Percentiles rank a stretch among this genome's conserved stretches.
phyloP scores from a whole-genome alignment of 2,329 filamentous ascomycete species.

The Ophiostoma novo-ulmi region DNA sequence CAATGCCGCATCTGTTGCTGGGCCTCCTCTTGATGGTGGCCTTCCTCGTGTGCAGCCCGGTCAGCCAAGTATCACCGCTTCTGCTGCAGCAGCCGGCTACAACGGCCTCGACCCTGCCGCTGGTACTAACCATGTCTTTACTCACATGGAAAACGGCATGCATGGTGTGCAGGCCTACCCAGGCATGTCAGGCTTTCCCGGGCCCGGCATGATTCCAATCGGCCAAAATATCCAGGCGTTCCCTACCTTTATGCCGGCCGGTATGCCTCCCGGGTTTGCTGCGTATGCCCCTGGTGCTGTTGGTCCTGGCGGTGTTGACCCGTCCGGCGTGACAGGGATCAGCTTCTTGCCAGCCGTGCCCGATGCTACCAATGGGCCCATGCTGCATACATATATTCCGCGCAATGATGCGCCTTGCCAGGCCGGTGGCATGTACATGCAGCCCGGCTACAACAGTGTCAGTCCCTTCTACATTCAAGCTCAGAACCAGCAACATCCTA shows the following conservation, averaged over 20 bases:
- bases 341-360: slow-evolving; percentile 57
- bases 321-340: slow-evolving; percentile 35
- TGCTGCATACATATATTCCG: slow-evolving; percentile 52
- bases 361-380: slow-evolving; percentile 52
- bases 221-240: slow-evolving; percentile 19
- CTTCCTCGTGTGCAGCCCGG: not conserved
- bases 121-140: slow-evolving; percentile 7
- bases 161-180: slow-evolving; percentile 23
- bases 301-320: slow-evolving; percentile 19
- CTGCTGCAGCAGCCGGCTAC: slow-evolving; percentile 21
- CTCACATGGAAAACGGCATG: not conserved
- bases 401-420: slow-evolving; percentile 40
- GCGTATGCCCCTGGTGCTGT: not conserved
- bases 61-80: slow-evolving; percentile 21
- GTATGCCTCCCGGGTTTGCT: not conserved
- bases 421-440: slow-evolving; percentile 24
- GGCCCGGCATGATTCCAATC: slow-evolving; percentile 13
- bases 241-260: slow-evolving; percentile 18
- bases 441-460: slow-evolving; percentile 23
- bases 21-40: not conserved
- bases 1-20: not conserved
- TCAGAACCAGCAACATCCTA: not conserved
- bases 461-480: slow-evolving; percentile 17
- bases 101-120: not conserved
- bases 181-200: slow-evolving; percentile 23